Conservation (phyloP, 169 alveolate species). For the Theileria luwenshuni region DNA sequence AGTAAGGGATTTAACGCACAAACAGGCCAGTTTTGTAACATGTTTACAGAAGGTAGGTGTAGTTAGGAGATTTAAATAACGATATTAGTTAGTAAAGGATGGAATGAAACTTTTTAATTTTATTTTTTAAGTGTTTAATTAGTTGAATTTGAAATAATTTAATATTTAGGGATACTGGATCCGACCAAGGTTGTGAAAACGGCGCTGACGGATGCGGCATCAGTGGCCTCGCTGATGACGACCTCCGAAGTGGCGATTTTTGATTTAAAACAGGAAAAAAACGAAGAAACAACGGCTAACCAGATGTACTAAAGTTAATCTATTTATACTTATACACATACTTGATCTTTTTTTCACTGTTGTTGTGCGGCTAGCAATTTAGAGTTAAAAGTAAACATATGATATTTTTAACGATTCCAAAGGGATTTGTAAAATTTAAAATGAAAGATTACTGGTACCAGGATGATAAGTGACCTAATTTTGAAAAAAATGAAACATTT, state of each 20-base stretch:
- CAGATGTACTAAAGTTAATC: constrained; percentile 67
- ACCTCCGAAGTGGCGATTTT: constrained; percentile 96
- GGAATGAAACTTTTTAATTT: neutral
- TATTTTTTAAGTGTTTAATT: neutral
- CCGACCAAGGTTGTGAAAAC: constrained; percentile 99
- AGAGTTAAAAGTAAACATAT: too few relatives aligned
- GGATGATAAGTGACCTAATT: too few relatives aligned
- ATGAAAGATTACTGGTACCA: too few relatives aligned
- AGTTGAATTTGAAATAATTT: neutral
- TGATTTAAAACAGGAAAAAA: constrained; percentile 76
- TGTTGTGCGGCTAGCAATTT: too few relatives aligned
- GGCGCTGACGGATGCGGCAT: constrained; percentile 97
- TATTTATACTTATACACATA: neutral
- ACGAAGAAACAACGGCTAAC: constrained; percentile 64
- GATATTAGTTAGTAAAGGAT: too few relatives aligned
- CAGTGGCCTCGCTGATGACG: constrained; percentile 96
- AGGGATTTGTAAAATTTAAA: too few relatives aligned
- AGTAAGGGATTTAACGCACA: constrained; percentile 95
- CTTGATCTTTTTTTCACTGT: too few relatives aligned
- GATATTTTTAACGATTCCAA: too few relatives aligned
- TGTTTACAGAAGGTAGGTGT: constrained; percentile 76
- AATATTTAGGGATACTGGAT: constrained; percentile 92
- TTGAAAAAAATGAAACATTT: too few relatives aligned
- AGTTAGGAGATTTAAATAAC: neutral
- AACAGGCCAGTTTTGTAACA: constrained; percentile 91